Base-by-base conservation (phyloP, 306 rosid genomes). In the Purshia tridentata region DNA sequence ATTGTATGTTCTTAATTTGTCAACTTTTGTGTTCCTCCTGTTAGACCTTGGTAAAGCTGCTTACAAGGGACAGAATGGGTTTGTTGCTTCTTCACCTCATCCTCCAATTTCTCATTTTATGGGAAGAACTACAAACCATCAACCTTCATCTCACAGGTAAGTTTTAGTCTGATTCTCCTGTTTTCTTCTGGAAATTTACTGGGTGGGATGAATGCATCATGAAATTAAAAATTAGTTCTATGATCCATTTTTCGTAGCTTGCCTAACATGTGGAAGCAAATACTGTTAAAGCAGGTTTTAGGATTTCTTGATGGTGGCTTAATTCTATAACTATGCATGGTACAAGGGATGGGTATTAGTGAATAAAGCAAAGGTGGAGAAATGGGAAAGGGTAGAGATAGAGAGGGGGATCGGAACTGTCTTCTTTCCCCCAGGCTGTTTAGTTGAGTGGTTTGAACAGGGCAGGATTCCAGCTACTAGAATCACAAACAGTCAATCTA, bases 11-110 rank as follows among this genome's bases (percentile, higher is more conserved):
- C 82, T 77, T 81, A 78, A 65, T 72, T 69, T 77, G 72, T 79
- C 63, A 76, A 78, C 78, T 29, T 64, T 22, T 78, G 72, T 78
- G 72, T 80, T 72, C 71, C 72, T 74, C 68, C 63, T 89, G 81
- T 79, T 85, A 90, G 96, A 88, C 69, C 71, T 54, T 20, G 75
- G 83, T 60, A 78, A 84, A 74, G 72, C 69, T 13, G 52, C 81
- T 48, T 75, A 58, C 80, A 80, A 81, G 66, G 85, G 75, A 59
- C 90, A 83, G 44, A 76, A 45, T 78, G 88, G 76, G 57, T 79
- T 79, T 52, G 70, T 72, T 76, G 75, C 78, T 69, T 60, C 85
- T 42, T 69, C 84, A 2, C 65, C 68, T 65, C 64, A 73, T 11
- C 68, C 86, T 66, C 75, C 84, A 22, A 29, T 79, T 67, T 47